These are phyloP conservation scores for Rheum nobile DNA, from an alignment of 148 eudicot species.

Conservation along the genomic window DNA sequence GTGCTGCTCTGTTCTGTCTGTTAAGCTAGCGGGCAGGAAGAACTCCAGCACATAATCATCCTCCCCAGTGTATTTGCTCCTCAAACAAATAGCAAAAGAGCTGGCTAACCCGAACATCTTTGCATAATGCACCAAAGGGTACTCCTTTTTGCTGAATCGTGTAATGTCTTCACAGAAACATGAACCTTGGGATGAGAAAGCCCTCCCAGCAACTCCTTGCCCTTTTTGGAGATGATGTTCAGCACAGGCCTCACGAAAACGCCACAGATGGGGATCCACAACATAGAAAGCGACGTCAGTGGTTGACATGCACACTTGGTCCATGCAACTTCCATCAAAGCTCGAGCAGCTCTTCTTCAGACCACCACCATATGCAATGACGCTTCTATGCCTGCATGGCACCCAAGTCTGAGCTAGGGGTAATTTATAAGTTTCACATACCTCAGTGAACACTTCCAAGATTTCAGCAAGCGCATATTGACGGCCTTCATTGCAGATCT, in stretches of 20 bases:
- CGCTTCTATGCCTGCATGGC: constrained; percentile 77
- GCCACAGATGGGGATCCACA: constrained; percentile 85
- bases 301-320: constrained; percentile 82
- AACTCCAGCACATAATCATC: constrained; percentile 90
- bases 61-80: constrained; percentile 61
- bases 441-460: constrained; percentile 63
- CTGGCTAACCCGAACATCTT: constrained; percentile 73
- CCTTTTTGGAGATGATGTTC: constrained; percentile 93
- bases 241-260: constrained; percentile 87
- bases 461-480: constrained; percentile 85
- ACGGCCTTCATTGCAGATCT: constrained; percentile 90
- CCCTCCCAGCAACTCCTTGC: constrained; percentile 92
- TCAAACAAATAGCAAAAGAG: constrained; percentile 74
- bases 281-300: constrained; percentile 87
- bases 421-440: constrained; percentile 71
- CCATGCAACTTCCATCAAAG: constrained; percentile 86
- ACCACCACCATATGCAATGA: constrained; percentile 79
- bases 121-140: constrained; percentile 93
- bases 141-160: constrained; percentile 59
- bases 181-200: constrained; percentile 48
- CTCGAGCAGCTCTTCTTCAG: constrained; percentile 70
- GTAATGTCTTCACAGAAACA: constrained; percentile 73
- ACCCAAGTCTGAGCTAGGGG: constrained; percentile 99
- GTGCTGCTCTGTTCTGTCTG: constrained; percentile 31
- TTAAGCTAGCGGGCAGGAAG: constrained; percentile 51